Evolutionary conservation across 2,329 filamentous ascomycete genomes (phyloP).

Genomic region (Trichophyton schoenleinii): DNA sequence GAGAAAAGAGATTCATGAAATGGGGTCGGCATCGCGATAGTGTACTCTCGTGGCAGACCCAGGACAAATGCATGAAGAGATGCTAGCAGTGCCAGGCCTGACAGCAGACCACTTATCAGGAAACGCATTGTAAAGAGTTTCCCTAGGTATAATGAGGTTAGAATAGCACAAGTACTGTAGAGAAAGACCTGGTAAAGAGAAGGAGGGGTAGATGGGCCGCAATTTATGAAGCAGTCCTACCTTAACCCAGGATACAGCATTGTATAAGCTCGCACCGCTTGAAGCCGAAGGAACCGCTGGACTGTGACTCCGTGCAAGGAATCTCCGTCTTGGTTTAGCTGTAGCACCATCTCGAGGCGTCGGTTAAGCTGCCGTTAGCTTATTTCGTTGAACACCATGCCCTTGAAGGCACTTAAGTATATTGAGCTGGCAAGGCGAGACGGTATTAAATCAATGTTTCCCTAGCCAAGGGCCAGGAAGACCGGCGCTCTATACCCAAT

Average conservation of each 20-base stretch:
- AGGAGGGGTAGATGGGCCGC: not conserved
- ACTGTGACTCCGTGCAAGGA: too few relatives aligned
- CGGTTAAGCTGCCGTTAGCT: not conserved
- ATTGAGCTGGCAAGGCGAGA: not conserved
- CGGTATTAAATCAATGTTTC: too few relatives aligned
- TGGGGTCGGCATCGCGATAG: not conserved
- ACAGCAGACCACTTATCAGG: not conserved
- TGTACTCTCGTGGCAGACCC: not conserved
- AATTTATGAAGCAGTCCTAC: too few relatives aligned
- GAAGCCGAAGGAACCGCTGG: too few relatives aligned
- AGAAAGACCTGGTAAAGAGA: not conserved
- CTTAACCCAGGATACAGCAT: too few relatives aligned
- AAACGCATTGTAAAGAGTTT: not conserved
- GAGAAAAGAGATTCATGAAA: slow-evolving; percentile 6
- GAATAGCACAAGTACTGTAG: not conserved
- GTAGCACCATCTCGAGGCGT: too few relatives aligned
- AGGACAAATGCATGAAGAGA: not conserved
- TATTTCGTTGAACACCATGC: not conserved
- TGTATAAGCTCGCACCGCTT: too few relatives aligned
- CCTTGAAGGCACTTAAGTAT: not conserved
- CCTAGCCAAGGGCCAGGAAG: too few relatives aligned
- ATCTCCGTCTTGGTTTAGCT: too few relatives aligned
- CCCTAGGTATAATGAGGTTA: not conserved
- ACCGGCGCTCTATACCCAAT: not conserved
- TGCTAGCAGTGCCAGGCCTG: not conserved